Evolutionary conservation across 1,139 yeast genomes (phyloP).

Genomic region (Scheffersomyces quercinus): DNA sequence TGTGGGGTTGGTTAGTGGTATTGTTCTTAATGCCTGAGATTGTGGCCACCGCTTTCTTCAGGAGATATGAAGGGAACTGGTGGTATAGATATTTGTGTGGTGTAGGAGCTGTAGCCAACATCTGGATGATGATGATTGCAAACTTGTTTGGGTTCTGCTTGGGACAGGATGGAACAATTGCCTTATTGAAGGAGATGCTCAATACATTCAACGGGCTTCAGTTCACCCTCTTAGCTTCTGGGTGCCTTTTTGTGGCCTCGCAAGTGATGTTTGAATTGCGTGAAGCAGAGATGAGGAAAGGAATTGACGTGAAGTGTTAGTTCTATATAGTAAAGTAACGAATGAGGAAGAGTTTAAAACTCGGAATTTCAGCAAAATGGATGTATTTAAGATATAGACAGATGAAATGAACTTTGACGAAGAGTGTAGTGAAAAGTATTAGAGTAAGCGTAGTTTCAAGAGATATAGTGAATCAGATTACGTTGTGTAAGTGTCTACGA

Average conservation of each 20-base stretch:
- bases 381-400: too few relatives aligned
- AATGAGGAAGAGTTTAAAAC: too few relatives aligned
- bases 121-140: constrained; percentile 99
- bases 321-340: too few relatives aligned
- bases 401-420: too few relatives aligned
- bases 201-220: constrained; percentile 65
- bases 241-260: constrained; percentile 74
- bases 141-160: constrained; percentile 92
- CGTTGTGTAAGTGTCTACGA: too few relatives aligned
- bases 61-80: constrained; percentile 47
- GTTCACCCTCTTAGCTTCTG: constrained; percentile 65
- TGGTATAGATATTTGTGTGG: constrained; percentile 87
- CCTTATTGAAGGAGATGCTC: constrained; percentile 69
- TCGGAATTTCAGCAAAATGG: too few relatives aligned
- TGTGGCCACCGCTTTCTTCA: constrained; percentile 51
- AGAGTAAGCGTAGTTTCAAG: too few relatives aligned
- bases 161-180: constrained; percentile 80
- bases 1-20: constrained; percentile 97
- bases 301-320: constrained; percentile 78
- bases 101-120: constrained; percentile 81
- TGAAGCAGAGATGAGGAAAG: constrained; percentile 80
- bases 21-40: constrained; percentile 88
- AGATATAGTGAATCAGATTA: too few relatives aligned
- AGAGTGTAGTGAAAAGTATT: too few relatives aligned
- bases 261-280: constrained; percentile 96